These are phyloP conservation scores for Plantago ovata DNA, from an alignment of 257 asterid genomes.

Conservation along the genomic window DNA sequence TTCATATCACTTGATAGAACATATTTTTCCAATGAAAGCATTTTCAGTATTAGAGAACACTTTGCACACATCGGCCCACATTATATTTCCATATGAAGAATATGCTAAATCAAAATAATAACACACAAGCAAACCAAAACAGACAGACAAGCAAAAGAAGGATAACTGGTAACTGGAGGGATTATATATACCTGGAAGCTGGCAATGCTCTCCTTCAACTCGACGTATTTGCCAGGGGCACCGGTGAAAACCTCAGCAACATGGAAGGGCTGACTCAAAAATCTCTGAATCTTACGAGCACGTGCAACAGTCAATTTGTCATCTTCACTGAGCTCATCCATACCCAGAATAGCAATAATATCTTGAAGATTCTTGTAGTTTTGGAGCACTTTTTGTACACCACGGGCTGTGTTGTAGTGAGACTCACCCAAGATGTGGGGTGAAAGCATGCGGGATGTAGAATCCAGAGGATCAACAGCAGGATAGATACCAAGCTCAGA, in stretches of 20 bases:
- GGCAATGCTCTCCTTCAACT: conserved; percentile 83
- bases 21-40: too few relatives aligned
- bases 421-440: conserved; percentile 96
- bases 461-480: conserved; percentile 95
- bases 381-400: conserved; percentile 94
- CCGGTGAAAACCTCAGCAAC: conserved; percentile 99
- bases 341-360: conserved; percentile 96
- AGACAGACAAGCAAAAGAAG: neutral
- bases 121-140: neutral
- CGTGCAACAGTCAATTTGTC: conserved; percentile 99
- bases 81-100: neutral
- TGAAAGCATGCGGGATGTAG: conserved; percentile 98
- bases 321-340: conserved; percentile 99
- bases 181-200: conserved; percentile 79
- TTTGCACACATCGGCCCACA: neutral
- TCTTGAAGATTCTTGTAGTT: conserved; percentile 98
- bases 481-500: conserved; percentile 99
- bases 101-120: neutral
- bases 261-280: conserved; percentile 99
- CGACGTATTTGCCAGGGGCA: conserved; percentile 95
- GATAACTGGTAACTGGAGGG: too few relatives aligned
- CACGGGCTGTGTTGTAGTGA: conserved; percentile 97
- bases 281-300: conserved; percentile 86
- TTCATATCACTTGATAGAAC: too few relatives aligned
- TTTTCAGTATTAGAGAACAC: too few relatives aligned